Conservation (phyloP, 1,284 basidiomycete species). For the Ceratobasidium sp. region DNA sequence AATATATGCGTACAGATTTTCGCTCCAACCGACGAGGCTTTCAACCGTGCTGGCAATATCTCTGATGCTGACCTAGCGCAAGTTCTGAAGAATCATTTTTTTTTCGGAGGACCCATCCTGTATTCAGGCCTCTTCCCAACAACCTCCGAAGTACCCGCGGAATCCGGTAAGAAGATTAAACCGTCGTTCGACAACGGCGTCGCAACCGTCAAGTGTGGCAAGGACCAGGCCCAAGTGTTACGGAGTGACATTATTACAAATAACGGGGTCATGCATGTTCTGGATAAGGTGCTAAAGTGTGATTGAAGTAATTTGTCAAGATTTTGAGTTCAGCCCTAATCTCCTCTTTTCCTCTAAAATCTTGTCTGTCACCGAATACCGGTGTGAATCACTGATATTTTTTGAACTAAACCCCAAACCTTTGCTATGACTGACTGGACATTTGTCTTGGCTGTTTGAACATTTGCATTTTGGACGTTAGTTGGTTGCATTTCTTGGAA, state of each 20-base stretch:
- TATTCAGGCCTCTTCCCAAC: background rate
- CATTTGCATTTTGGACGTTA: too few relatives aligned
- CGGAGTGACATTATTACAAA: background rate
- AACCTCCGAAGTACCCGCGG: background rate
- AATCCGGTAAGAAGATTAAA: constrained; percentile 15
- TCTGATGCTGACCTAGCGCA: background rate
- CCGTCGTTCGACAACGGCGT: background rate
- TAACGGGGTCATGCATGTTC: constrained; percentile 14
- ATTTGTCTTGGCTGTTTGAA: too few relatives aligned
- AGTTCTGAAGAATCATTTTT: constrained; percentile 23
- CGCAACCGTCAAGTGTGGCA: background rate
- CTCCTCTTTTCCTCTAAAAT: too few relatives aligned
- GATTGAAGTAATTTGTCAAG: constrained; percentile 8
- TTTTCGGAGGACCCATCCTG: background rate
- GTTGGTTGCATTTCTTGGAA: too few relatives aligned
- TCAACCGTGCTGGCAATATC: background rate
- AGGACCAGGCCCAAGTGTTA: background rate
- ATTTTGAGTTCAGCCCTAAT: background rate
- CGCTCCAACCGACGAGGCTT: constrained; percentile 30
- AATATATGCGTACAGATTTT: background rate
- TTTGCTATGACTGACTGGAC: background rate
- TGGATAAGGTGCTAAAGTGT: constrained; percentile 30
- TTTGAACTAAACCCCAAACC: background rate
- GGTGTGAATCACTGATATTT: too few relatives aligned
- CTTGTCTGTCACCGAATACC: too few relatives aligned